Percentiles rank a stretch among this genome's conserved stretches.
These are phyloP conservation scores for Microascus cirrosus DNA, from an alignment of 2,329 filamentous ascomycete genomes.

Conservation along the genomic window DNA sequence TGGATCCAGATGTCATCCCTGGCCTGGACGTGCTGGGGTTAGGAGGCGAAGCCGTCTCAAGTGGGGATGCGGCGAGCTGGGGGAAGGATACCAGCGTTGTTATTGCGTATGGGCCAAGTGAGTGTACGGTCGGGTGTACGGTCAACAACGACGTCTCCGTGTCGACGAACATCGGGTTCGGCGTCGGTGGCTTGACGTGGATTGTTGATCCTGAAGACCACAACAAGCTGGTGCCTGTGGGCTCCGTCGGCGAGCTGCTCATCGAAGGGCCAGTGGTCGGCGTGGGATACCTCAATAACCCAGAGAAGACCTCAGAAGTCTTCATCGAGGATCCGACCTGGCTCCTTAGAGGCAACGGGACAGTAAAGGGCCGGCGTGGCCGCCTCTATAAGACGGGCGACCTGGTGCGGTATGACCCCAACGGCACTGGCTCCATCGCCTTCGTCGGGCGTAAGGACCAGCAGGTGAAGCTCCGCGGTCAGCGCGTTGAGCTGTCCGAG, in stretches of 20 bases:
- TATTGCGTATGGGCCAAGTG: slow-evolving; percentile 41
- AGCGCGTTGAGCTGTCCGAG: slow-evolving; percentile 48
- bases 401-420: slow-evolving; percentile 39
- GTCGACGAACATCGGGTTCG: slow-evolving; percentile 34
- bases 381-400: slow-evolving; percentile 51
- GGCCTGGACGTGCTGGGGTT: slow-evolving; percentile 34
- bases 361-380: slow-evolving; percentile 23
- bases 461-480: slow-evolving; percentile 59
- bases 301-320: slow-evolving; percentile 41
- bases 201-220: slow-evolving; percentile 37
- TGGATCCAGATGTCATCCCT: slow-evolving; percentile 32
- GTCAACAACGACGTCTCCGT: slow-evolving; percentile 30
- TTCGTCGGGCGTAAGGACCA: slow-evolving; percentile 55
- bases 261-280: slow-evolving; percentile 51
- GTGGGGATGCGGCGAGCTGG: slow-evolving; percentile 36
- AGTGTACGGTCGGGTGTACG: slow-evolving; percentile 41
- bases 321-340: slow-evolving; percentile 48
- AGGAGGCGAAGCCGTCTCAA: slow-evolving; percentile 41
- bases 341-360: slow-evolving; percentile 27
- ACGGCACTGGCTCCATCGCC: slow-evolving; percentile 40
- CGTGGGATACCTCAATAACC: slow-evolving; percentile 48
- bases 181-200: slow-evolving; percentile 36
- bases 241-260: slow-evolving; percentile 39
- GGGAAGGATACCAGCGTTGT: slow-evolving; percentile 32
- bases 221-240: slow-evolving; percentile 32